Evolutionary conservation across 169 alveolate species (phyloP).

Genomic region (Eimeria praecox): DNA sequence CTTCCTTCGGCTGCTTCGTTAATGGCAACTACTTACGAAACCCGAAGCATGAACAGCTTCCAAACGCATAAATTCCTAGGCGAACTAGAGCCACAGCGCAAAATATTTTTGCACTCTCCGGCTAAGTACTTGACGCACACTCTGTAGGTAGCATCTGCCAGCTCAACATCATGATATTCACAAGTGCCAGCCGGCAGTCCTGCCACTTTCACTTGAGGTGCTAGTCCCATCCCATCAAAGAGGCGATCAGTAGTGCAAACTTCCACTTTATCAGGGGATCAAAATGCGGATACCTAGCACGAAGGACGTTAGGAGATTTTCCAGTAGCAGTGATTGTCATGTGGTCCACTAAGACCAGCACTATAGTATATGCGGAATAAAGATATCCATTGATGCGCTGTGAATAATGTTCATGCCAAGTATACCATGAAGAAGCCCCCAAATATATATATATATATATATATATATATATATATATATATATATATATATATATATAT

Average conservation of each 20-base stretch:
- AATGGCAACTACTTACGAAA: background rate
- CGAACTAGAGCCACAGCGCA: background rate
- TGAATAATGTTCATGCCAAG: background rate
- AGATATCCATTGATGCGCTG: background rate
- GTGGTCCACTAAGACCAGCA: background rate
- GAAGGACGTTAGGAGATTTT: background rate
- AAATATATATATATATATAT: too few species aligned
- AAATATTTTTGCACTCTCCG: background rate
- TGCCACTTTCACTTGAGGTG: background rate
- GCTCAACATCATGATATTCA: background rate
- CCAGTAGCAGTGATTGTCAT: background rate
- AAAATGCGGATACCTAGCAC: too few species aligned
- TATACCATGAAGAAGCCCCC: background rate
- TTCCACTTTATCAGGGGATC: background rate
- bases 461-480: too few species aligned
- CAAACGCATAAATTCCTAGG: background rate
- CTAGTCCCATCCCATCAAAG: background rate
- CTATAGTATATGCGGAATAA: too few species aligned
- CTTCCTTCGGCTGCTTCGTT: background rate
- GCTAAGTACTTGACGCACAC: background rate
- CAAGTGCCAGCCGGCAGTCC: background rate
- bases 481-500: too few species aligned
- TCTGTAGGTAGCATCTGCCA: background rate
- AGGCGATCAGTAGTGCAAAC: background rate
- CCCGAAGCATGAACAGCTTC: background rate